phyloP scores from a whole-genome alignment of 1,284 basidiomycete species.

The Microbotryum saponariae region DNA sequence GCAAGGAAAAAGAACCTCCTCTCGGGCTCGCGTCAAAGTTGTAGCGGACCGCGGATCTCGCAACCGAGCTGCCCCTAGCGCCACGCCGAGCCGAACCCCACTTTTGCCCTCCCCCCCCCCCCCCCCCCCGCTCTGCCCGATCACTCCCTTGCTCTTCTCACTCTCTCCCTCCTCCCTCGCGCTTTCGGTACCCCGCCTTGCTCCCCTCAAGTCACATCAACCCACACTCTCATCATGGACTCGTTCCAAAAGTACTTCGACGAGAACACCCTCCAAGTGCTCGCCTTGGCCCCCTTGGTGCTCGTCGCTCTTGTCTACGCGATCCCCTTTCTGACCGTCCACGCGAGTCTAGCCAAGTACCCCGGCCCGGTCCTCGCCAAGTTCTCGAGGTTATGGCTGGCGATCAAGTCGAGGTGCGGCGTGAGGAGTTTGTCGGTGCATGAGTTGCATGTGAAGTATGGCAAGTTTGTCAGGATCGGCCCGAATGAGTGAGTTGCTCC shows the following conservation, averaged over 20 bases:
- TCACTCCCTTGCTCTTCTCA: too few species aligned
- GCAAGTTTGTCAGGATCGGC: conserved; percentile 72
- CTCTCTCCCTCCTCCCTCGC: too few species aligned
- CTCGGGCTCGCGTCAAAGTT: too few species aligned
- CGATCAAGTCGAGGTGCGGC: conserved; percentile 56
- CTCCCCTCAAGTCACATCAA: too few species aligned
- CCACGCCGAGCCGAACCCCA: too few species aligned
- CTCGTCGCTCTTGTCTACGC: conserved; percentile 26
- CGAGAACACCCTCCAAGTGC: conserved; percentile 2
- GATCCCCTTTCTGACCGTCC: conserved; percentile 26
- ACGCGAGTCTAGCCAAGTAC: conserved; percentile 36
- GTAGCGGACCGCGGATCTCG: too few species aligned
- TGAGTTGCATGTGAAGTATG: conserved; percentile 64
- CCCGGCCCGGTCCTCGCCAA: conserved; percentile 69
- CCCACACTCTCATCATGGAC: not conserved
- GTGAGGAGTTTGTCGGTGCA: conserved; percentile 71
- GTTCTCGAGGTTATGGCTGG: conserved; percentile 71
- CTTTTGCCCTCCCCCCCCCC: too few species aligned
- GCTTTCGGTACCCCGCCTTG: too few species aligned
- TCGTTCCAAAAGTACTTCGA: conserved; percentile 7
- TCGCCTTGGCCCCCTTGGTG: conserved; percentile 17
- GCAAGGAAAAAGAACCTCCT: too few species aligned
- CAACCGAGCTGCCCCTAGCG: too few species aligned
- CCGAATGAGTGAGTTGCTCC: conserved; percentile 50
- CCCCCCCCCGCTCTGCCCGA: too few species aligned